Evolutionary conservation across 768 basidiomycete genomes (phyloP).

Genomic region (Boletellus emodensis): DNA sequence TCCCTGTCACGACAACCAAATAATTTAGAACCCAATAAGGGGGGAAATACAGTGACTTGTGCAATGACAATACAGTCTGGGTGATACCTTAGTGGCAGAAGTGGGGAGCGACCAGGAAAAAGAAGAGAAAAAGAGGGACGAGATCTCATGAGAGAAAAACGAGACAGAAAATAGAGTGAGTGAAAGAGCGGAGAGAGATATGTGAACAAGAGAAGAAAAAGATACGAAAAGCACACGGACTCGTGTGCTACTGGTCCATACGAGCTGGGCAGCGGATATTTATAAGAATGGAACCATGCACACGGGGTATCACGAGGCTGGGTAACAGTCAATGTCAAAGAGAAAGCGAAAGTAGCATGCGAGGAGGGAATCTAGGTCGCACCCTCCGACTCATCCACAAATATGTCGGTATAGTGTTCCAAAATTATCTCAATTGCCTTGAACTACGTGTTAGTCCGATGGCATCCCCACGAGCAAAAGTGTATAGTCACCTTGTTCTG

Average conservation of each 20-base stretch:
- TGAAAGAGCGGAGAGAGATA: background rate
- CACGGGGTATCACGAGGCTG: conserved; percentile 25
- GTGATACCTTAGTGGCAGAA: conserved; percentile 15
- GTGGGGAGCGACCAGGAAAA: conserved; percentile 1
- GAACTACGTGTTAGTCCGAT: conserved; percentile 9
- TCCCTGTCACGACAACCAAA: too few relatives aligned
- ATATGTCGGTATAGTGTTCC: conserved; percentile 92
- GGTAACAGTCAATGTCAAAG: conserved; percentile 19
- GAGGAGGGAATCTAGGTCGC: conserved; percentile 17
- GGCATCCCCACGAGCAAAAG: background rate
- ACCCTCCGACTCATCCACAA: conserved; percentile 80
- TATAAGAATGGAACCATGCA: conserved; percentile 12
- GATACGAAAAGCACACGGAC: background rate
- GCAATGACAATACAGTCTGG: conserved; percentile 14
- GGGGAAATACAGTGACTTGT: conserved; percentile 5
- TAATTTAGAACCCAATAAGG: too few relatives aligned
- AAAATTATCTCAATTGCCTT: conserved; percentile 95
- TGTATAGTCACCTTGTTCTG: conserved; percentile 60
- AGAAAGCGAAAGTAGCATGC: background rate
- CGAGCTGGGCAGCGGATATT: background rate
- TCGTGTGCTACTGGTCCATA: conserved; percentile 3
- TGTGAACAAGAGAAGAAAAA: background rate
- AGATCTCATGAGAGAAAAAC: background rate
- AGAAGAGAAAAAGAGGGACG: background rate
- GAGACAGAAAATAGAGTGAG: background rate